A percentile compares a stretch with the other conserved stretches of the same genome.
Evolutionary conservation across 1,284 basidiomycete genomes (phyloP).

Genomic region (Malassezia obtusa): DNA sequence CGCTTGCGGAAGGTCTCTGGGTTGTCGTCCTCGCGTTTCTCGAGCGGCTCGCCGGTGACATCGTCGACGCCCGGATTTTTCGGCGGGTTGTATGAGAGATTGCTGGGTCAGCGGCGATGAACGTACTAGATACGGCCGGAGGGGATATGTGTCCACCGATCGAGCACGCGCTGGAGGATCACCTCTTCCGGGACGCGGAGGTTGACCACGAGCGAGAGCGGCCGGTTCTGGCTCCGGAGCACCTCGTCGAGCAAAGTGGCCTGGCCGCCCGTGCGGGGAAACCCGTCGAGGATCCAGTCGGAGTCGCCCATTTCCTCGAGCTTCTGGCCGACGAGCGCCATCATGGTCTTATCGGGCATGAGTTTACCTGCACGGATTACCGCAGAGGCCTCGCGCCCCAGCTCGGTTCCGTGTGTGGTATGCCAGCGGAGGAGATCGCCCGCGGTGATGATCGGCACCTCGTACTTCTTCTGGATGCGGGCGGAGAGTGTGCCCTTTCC

Average conservation of each 20-base stretch:
- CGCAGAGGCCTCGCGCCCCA: constrained; percentile 26
- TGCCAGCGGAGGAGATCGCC: constrained; percentile 43
- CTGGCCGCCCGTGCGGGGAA: constrained; percentile 83
- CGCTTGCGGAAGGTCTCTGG: constrained; percentile 75
- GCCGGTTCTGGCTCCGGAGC: constrained; percentile 15
- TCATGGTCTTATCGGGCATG: constrained; percentile 46
- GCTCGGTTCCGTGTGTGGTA: constrained; percentile 25
- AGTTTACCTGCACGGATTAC: constrained; percentile 37
- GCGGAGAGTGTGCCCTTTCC: constrained; percentile 44
- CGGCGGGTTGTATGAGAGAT: constrained; percentile 61
- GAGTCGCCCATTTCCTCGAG: constrained; percentile 16
- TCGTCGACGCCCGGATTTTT: constrained; percentile 79
- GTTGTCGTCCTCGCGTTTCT: constrained; percentile 82
- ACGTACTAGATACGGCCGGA: constrained; percentile 73
- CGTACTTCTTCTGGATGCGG: constrained; percentile 25
- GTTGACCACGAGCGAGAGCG: constrained; percentile 74
- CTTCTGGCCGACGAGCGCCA: constrained; percentile 32
- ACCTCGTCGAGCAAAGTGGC: constrained; percentile 66
- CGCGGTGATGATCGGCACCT: constrained; percentile 26
- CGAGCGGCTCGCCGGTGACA: constrained; percentile 78
- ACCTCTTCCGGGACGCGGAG: constrained; percentile 82
- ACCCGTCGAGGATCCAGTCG: constrained; percentile 93
- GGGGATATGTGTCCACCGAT: constrained; percentile 80
- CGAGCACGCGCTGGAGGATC: constrained; percentile 76
- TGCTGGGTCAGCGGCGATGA: constrained; percentile 7